These are phyloP conservation scores for Balansia obtecta DNA, from an alignment of 2,329 filamentous ascomycete species.

Conservation along the genomic window DNA sequence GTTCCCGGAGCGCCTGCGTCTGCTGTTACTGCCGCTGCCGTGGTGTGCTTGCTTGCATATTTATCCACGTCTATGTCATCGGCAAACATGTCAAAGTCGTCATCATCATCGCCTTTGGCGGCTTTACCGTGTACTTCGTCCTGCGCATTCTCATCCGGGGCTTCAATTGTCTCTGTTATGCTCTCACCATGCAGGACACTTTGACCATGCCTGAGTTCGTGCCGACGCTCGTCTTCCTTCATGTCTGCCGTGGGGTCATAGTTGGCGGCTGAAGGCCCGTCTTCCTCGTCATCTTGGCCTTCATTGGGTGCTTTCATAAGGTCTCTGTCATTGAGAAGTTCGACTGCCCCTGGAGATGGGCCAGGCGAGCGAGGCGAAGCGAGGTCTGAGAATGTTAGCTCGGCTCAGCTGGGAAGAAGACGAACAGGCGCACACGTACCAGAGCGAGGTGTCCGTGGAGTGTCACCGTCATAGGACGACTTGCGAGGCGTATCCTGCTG, in stretches of 20 bases:
- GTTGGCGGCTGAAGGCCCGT: slow-evolving; percentile 82
- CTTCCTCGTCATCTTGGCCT: slow-evolving; percentile 32
- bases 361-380: slow-evolving; percentile 30
- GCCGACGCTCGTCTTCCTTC: slow-evolving; percentile 66
- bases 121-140: slow-evolving; percentile 12
- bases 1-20: slow-evolving; percentile 31
- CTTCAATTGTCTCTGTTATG: slow-evolving; percentile 5
- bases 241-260: slow-evolving; percentile 85
- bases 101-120: slow-evolving; percentile 49
- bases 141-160: neutral
- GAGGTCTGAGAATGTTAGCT: slow-evolving; percentile 20
- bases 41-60: slow-evolving; percentile 42
- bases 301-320: slow-evolving; percentile 49
- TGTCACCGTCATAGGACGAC: slow-evolving; percentile 20
- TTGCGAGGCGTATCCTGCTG: slow-evolving; percentile 28
- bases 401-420: neutral
- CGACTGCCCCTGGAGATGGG: slow-evolving; percentile 44
- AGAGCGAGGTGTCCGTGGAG: slow-evolving; percentile 34
- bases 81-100: slow-evolving; percentile 83
- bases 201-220: slow-evolving; percentile 50
- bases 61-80: slow-evolving; percentile 61
- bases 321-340: slow-evolving; percentile 53
- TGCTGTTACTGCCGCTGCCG: slow-evolving; percentile 21
- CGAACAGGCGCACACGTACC: slow-evolving; percentile 25
- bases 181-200: slow-evolving; percentile 35